phyloP scores from a whole-genome alignment of 1,284 basidiomycete species.

The Papiliotrema fonsecae region DNA sequence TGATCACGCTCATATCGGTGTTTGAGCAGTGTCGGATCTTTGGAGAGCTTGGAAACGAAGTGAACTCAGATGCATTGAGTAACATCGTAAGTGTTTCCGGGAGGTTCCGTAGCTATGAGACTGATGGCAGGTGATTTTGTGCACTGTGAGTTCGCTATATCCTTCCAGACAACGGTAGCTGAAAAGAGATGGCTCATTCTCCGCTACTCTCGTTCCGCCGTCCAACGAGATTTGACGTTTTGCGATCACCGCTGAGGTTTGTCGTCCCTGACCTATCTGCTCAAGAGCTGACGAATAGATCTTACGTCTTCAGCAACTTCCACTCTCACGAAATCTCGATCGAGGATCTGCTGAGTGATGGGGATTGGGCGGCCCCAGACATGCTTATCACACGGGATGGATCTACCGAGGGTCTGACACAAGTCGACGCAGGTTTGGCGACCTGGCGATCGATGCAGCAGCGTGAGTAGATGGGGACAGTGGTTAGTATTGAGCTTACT shows the following conservation, averaged over 20 bases:
- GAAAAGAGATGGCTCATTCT: conserved; percentile 47
- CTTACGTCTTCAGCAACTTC: conserved; percentile 32
- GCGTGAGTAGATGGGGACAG: conserved; percentile 29
- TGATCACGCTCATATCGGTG: conserved; percentile 61
- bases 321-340: conserved; percentile 28
- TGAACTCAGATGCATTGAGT: conserved; percentile 49
- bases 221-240: conserved; percentile 40
- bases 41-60: conserved; percentile 73
- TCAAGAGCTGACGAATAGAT: conserved; percentile 5
- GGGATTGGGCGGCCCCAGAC: conserved; percentile 14
- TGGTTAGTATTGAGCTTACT: neutral
- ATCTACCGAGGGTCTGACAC: conserved; percentile 16
- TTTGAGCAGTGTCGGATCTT: conserved; percentile 76
- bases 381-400: conserved; percentile 14
- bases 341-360: conserved; percentile 18
- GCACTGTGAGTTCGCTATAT: conserved; percentile 48
- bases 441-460: conserved; percentile 33
- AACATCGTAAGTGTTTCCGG: neutral
- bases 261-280: neutral
- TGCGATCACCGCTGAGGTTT: conserved; percentile 28
- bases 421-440: conserved; percentile 18
- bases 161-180: neutral
- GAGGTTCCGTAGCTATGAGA: neutral
- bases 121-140: conserved; percentile 65
- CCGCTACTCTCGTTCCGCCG: conserved; percentile 62